Evolutionary conservation across 495 filamentous ascomycete genomes (phyloP), one percentile per base, ranked within the genome.

Genomic region (Hyaloscypha variabilis): DNA sequence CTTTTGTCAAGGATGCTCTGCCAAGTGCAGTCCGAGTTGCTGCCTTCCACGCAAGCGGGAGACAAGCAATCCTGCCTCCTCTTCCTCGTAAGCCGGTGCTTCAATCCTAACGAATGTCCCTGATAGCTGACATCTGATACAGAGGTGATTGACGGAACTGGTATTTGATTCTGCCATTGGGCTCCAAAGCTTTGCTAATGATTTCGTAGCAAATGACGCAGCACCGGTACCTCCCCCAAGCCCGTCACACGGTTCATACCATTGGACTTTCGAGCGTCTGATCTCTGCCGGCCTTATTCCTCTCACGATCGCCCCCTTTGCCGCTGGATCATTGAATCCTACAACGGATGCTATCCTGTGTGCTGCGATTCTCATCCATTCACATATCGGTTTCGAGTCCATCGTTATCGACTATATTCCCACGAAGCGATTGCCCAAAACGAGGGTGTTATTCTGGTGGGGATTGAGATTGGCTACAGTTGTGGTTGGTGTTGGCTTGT

Each of bases 221-320:
- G 90, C 85, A 53, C 87, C 85, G 28, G 74, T 97, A n/a, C 93
- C 92, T 28, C 69, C 82, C 11, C 69, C 90, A 46, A 86, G 84
- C 60, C 87, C 93, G 19, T 80, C 85, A 24, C 89, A 98, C 77
- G 96, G 95, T 60, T 94, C 91, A 77, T 98, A 98, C 83, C 95
- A 99, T 83, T 99, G 95, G 95, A 88, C 90, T 67, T 96, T 97
- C 74, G 95, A 99, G 84, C 89, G 95, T 51, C 73, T 94, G 21
- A 78, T 97, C 65, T 86, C 89, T 60, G 88, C 83, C 21, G 89
- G 85, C 50, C 86, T 99, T 51, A 77, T 99, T 64, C 95, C 96
- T 53, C 80, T 99, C 57, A 93, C 88, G 67, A 79, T 99, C 63
- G 90, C 92, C 39, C 95, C 95, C 52, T 98, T 99, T 82, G 93